Evolutionary conservation across 1,284 basidiomycete species (phyloP).

Genomic region (Sporisorium scitamineum): DNA sequence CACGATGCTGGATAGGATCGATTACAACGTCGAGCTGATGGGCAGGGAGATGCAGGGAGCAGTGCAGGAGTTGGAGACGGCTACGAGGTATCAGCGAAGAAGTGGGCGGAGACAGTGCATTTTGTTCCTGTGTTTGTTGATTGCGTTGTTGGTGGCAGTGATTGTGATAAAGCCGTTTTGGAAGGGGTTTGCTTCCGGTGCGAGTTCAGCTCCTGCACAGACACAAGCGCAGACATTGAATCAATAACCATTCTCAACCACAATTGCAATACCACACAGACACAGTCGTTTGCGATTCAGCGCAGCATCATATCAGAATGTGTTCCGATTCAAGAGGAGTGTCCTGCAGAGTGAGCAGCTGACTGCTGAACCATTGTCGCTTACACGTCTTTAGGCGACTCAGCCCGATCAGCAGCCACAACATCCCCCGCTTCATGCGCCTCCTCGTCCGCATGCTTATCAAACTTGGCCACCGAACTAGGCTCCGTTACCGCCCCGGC

Average conservation of each 20-base stretch:
- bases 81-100: slow-evolving; percentile 91
- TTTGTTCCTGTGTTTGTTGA: slow-evolving; percentile 87
- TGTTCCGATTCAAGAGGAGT: no score
- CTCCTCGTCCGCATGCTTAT: slow-evolving; percentile 47
- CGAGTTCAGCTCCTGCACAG: neutral
- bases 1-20: slow-evolving; percentile 92
- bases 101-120: slow-evolving; percentile 92
- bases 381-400: slow-evolving; percentile 5
- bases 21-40: slow-evolving; percentile 97
- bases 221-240: neutral
- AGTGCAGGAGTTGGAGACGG: slow-evolving; percentile 84
- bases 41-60: slow-evolving; percentile 83
- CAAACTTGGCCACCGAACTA: slow-evolving; percentile 11
- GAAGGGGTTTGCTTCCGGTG: slow-evolving; percentile 16
- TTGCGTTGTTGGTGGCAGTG: slow-evolving; percentile 83
- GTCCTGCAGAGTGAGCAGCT: no score
- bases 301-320: neutral
- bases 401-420: slow-evolving; percentile 29
- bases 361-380: neutral
- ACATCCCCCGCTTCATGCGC: slow-evolving; percentile 48
- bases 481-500: slow-evolving; percentile 12
- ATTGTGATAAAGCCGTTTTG: slow-evolving; percentile 81
- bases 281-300: neutral
- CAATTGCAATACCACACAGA: neutral
- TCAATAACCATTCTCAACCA: neutral